Base-by-base conservation (phyloP, 495 filamentous ascomycete species). In the Trichoderma erinaceum region DNA sequence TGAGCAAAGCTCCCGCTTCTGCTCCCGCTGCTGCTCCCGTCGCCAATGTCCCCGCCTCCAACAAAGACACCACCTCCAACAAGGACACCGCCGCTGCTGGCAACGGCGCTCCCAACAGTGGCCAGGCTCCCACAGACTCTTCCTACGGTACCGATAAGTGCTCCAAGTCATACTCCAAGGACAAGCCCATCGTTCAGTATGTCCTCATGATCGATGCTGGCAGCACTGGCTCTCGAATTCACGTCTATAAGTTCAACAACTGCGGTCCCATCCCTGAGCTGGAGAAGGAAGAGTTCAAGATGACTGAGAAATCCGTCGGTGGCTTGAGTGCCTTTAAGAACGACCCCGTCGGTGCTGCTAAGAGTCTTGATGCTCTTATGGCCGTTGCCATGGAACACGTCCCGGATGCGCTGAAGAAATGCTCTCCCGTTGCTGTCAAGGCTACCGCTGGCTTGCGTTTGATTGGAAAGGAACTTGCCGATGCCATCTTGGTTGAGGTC, bases 241-340 rank as follows among this genome's bases (percentile, higher is more conserved):
- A 99, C 79, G 93, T 98, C 67, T 99, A 97, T 81, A 89, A 89
- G 69, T 99, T 99, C 86, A 99, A 97, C 82, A 99, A 98, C 82
- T 99, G 95, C 80, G 96, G 93, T 65, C 76, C 89, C 44, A 93
- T 93, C 25, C 95, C 95, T n/a, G 95, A 98, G 79, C 84, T 99
- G 21, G 95, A 99, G 75, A 81, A 87, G 72, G 95, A 99, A 75
- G 83, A 89, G 25, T 99, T 99, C 76, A 87, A 96, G 81, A 89
- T 90, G 87, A 97, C 92, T 21, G 85, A 88, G 72, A 91, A 89
- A 82, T 89, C 83, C 69, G 78, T 71, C 87, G 93, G 72, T 68
- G 95, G 95, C 50, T 78, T 99, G 68, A 96, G 92, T 73, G 89
- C 92, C 18, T 98, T 92, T 81, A 86, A 85, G 74, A 84, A 86